Evolutionary conservation across 176 grass and related monocot species (phyloP), one percentile per base, ranked within the genome.

Genomic region (Triticum urartu): DNA sequence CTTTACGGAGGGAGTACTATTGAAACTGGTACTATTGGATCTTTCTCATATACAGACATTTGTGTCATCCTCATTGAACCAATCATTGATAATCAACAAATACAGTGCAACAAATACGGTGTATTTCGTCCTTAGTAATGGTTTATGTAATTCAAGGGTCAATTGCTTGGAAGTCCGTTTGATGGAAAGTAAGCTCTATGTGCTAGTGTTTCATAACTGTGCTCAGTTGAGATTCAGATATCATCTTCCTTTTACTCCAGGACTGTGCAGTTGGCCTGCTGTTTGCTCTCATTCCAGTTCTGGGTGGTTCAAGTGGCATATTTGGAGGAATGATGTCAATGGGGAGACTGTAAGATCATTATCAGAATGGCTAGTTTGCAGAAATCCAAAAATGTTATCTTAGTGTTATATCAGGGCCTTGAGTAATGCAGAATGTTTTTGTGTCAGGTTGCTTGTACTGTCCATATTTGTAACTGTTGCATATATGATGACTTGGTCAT

Each of bases 191-290:
- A 78, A 21, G 39, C 47, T 26, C 0, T 24, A 26, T 69, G 15
- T 28, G 33, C 30, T 67, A 68, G 9, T 67, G 15, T 72, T 11
- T 11, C 65, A 30, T 81, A 35, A 66, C 11, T 89, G 26, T 74
- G 61, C 3, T 47, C 9, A 1, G 26, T 74, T 83, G 70, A 78
- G 30, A 54, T 80, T 77, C 11, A 21, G 6, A 64, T 43, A 63
- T 34, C 6, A 32, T 58, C 26, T 91, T 76, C 42, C 15, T 60
- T 79, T 89, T 85, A 39, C 50, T 88, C 72, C 94, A 98, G 97
- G 97, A 99, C 72, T 99, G 97, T 99, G 97, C 97, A 22, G 90
- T 99, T 79, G 97, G 97, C 36, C 73, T 99, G 63, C 89, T 99
- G 11, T 99, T 99, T 91, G 97, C 94, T 81, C 87, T 99, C 68